Base-by-base conservation (phyloP, 140 eudicot genomes). In the Stevia rebaudiana region DNA sequence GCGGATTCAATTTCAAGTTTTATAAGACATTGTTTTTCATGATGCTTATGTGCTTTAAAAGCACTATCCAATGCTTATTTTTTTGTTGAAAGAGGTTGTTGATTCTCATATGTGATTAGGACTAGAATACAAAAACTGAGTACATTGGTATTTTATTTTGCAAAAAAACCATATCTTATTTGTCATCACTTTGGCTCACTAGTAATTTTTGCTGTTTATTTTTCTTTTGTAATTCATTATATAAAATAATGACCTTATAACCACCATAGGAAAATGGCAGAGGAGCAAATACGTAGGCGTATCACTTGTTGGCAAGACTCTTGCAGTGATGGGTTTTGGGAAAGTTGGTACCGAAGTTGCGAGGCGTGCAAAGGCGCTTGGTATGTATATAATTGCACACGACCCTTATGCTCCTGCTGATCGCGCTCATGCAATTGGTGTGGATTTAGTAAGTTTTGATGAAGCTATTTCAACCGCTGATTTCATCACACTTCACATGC, bases 391-490 rank as follows among this genome's bases (percentile, higher is more conserved):
- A 17, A 83, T 89, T 74, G 87, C 97, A 24, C 97, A 89, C 33
- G 97, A 89, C 61, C 97, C 95, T 8, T 89, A 89, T 83, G 95
- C 97, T 42, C 89, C 97, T 17, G 89, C 97, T n/a, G 95, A 89
- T 50, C 97, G 97, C 70, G 97, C 97, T 2, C 88, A 84, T 62
- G 97, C 97, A 39, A 67, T 89, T 41, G 97, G 97, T 8, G 97
- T 89, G 35, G 88, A 89, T 63, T 85, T 89, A 62, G 91, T 89
- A 63, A 80, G 84, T 71, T 89, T 85, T 76, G 97, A 89, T 43
- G 91, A 89, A 65, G 97, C 97, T 69, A 65, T 89, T 19, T 65
- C 82, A 63, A 70, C 81, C 0, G 97, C 97, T 5, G 97, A 89
- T 59, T 89, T 89, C 81, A 86, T 89, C 73, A 86, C 97, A 37